Conservation (phyloP, 371 early-diverging fungal species). For the Apophysomyces ossiformis region DNA sequence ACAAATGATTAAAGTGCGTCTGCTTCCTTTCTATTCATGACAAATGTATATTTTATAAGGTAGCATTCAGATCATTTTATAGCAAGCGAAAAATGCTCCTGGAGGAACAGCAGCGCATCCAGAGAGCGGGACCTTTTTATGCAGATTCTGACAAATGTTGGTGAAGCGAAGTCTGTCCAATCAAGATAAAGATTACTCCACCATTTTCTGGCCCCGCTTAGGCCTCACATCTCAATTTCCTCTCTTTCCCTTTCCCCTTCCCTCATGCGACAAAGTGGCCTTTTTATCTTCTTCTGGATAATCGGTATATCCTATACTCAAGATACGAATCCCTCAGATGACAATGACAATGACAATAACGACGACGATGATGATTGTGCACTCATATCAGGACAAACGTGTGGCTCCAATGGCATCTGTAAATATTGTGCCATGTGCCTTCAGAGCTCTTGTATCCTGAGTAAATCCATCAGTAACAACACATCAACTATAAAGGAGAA, state of each 20-base stretch:
- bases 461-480: slow-evolving; percentile 23
- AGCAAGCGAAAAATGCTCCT: too few relatives aligned
- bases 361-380: slow-evolving; percentile 36
- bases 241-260: not conserved
- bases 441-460: slow-evolving; percentile 43
- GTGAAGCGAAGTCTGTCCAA: too few relatives aligned
- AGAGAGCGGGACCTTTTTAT: too few relatives aligned
- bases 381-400: slow-evolving; percentile 40
- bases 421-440: slow-evolving; percentile 56
- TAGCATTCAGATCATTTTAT: too few relatives aligned
- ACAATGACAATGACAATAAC: slow-evolving; percentile 14
- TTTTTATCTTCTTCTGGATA: not conserved
- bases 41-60: too few relatives aligned
- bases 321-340: slow-evolving; percentile 2
- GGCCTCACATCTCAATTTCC: not conserved
- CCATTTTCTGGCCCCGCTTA: too few relatives aligned
- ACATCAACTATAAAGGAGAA: slow-evolving; percentile 1
- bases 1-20: too few relatives aligned
- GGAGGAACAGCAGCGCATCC: too few relatives aligned
- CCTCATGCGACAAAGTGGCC: not conserved
- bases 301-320: not conserved
- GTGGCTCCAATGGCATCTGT: slow-evolving; percentile 42
- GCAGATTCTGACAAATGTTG: too few relatives aligned
- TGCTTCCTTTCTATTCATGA: too few relatives aligned
- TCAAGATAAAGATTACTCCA: too few relatives aligned